These are phyloP conservation scores for Podaxis sp. DNA, from an alignment of 768 basidiomycete genomes.

Conservation along the genomic window DNA sequence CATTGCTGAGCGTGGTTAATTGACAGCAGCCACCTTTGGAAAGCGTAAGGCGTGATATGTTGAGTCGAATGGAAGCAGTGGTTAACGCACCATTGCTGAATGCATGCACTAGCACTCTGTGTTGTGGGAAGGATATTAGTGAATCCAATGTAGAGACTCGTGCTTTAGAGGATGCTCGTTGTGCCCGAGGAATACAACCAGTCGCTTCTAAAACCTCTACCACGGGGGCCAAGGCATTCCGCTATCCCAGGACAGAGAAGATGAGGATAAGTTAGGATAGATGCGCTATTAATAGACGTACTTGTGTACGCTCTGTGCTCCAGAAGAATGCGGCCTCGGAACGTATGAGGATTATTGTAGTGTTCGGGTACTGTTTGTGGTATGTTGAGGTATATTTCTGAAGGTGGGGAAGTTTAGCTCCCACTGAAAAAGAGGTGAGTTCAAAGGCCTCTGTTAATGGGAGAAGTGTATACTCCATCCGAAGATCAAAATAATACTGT, in stretches of 20 bases:
- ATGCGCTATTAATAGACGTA: slow-evolving; percentile 18
- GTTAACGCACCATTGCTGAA: slow-evolving; percentile 45
- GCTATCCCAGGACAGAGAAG: slow-evolving; percentile 18
- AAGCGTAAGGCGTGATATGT: not conserved
- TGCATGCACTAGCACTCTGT: slow-evolving; percentile 40
- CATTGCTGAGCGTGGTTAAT: slow-evolving; percentile 31
- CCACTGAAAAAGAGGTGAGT: slow-evolving; percentile 29
- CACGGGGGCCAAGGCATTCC: slow-evolving; percentile 31
- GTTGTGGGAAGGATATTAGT: slow-evolving; percentile 14
- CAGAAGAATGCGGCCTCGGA: slow-evolving; percentile 36
- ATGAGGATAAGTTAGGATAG: not conserved
- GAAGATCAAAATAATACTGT: slow-evolving; percentile 40
- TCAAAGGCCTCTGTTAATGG: not conserved
- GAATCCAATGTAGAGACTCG: slow-evolving; percentile 7
- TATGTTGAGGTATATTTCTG: slow-evolving; percentile 44
- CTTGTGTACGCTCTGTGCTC: slow-evolving; percentile 27
- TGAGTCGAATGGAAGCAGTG: not conserved
- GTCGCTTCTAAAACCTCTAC: slow-evolving; percentile 34
- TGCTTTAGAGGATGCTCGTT: slow-evolving; percentile 1
- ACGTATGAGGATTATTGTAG: slow-evolving; percentile 39
- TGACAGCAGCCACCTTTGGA: slow-evolving; percentile 39
- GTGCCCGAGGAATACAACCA: slow-evolving; percentile 28
- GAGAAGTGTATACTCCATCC: slow-evolving; percentile 42
- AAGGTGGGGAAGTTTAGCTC: slow-evolving; percentile 43
- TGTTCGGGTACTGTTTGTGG: slow-evolving; percentile 38